Percentiles rank a stretch among this genome's conserved stretches.
phyloP scores from a whole-genome alignment of 768 basidiomycete species.

The Leccinum obscurum region DNA sequence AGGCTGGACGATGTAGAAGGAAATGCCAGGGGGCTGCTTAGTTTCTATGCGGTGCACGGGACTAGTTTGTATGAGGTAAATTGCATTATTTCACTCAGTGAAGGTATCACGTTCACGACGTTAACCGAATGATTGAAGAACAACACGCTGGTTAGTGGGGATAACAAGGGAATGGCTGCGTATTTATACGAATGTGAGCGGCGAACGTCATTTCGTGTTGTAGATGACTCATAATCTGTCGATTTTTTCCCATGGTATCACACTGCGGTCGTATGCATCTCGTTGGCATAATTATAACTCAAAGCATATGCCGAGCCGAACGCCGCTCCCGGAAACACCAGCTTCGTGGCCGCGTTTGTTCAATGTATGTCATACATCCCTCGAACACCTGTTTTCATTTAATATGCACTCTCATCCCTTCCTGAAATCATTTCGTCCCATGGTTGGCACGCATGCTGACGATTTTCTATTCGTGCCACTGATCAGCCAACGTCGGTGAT shows the following conservation, averaged over 20 bases:
- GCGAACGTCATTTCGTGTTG: too few species aligned
- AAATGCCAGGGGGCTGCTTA: constrained; percentile 62
- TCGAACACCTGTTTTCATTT: background rate
- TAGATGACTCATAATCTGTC: background rate
- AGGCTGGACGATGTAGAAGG: constrained; percentile 62
- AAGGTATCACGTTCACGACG: background rate
- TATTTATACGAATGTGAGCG: constrained; percentile 69
- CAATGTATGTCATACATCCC: constrained; percentile 51
- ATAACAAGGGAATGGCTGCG: constrained; percentile 88
- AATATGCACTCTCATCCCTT: background rate
- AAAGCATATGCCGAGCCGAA: constrained; percentile 63
- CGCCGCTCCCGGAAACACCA: constrained; percentile 64
- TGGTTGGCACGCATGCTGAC: background rate
- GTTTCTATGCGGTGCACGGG: constrained; percentile 78
- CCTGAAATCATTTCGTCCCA: background rate
- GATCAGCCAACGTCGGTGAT: constrained; percentile 75
- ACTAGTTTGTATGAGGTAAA: constrained; percentile 74
- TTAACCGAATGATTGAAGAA: constrained; percentile 45
- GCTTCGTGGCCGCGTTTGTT: constrained; percentile 73
- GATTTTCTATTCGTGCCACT: background rate
- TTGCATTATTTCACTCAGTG: background rate
- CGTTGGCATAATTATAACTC: background rate
- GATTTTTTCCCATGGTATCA: background rate
- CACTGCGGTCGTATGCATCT: background rate
- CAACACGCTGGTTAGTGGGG: constrained; percentile 76